Percentiles rank a stretch among this genome's conserved stretches.
phyloP scores from a whole-genome alignment of 2,329 filamentous ascomycete species.

The Plectosphaerella cucumerina region DNA sequence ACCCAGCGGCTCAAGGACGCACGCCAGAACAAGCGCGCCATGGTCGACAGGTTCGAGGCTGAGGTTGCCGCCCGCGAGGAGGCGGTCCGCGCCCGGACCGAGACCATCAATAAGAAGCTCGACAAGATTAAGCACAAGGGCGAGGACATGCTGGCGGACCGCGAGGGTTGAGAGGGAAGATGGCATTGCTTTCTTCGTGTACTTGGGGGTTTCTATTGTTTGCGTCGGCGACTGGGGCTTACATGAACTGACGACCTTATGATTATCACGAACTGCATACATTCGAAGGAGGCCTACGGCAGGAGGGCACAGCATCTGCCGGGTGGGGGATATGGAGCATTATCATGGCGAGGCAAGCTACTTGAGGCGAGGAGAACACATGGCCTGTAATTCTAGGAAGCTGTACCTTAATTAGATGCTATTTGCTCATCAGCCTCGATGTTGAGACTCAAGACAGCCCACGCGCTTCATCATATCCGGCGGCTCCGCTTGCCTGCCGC shows the following conservation, averaged over 20 bases:
- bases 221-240: too few relatives aligned
- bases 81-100: constrained; percentile 46
- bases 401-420: too few relatives aligned
- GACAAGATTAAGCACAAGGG: constrained; percentile 53
- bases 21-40: constrained; percentile 43
- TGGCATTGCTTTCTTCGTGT: too few relatives aligned
- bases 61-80: constrained; percentile 53
- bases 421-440: too few relatives aligned
- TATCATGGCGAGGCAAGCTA: too few relatives aligned
- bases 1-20: constrained; percentile 43
- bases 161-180: constrained; percentile 19
- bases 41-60: constrained; percentile 47
- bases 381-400: too few relatives aligned
- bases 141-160: constrained; percentile 49
- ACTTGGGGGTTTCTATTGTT: constrained; percentile 1
- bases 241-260: too few relatives aligned
- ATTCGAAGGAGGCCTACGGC: not conserved
- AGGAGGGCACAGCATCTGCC: not conserved
- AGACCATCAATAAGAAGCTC: constrained; percentile 52
- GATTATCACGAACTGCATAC: too few relatives aligned
- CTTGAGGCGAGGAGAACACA: too few relatives aligned
- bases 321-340: not conserved
- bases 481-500: too few relatives aligned
- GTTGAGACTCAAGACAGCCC: too few relatives aligned
- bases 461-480: too few relatives aligned